Base-by-base conservation (phyloP, 805 yeast genomes). In the Candida succiphila region DNA sequence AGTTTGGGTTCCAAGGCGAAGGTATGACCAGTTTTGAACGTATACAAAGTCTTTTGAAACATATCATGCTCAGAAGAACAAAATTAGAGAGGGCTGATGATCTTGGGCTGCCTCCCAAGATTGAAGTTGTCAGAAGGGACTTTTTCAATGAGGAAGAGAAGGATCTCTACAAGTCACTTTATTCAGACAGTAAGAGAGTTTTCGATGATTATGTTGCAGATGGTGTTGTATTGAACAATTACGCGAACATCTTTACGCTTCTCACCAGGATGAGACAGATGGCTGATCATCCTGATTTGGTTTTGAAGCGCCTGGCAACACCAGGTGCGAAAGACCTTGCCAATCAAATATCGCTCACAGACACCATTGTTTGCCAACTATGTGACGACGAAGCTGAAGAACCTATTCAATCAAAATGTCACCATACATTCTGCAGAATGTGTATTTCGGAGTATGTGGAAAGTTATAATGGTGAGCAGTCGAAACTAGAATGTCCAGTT, bases 351-450 rank as follows among this genome's bases (percentile, higher is more conserved):
- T 36, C 7, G 55, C 47, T n/a, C 38, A 43, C 18, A 39, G 63
- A 2, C 48, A 74, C 74, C 2, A 72, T 87, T 9, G 79, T 92
- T 27, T 92, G 99, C 52, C 94, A 85, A 44, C 53, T 92, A 17
- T 92, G 99, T 58, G 97, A 88, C 44, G 99, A 92, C 51, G 96
- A 88, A 56, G 96, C 97, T 0, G 97, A 92, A 56, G 99, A 92
- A 39, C 95, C 98, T 0, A 87, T 92, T 30, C 88, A 83, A 54
- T 81, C 95, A 3, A 84, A 81, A 51, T 92, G 99, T 55, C 95
- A 83, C 45, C 99, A 92, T 52, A 73, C 72, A 40, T 92, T 92
- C 52, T 92, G 99, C 53, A 72, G 99, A 20, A 66, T 92, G 65
- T 92, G 99, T 54, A 75, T 92, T 37, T 75, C 71, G 37, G 98